A percentile compares a stretch with the other conserved stretches of the same genome.
Conservation (phyloP, 1,284 basidiomycete genomes). For the Ganoderma sinense region DNA sequence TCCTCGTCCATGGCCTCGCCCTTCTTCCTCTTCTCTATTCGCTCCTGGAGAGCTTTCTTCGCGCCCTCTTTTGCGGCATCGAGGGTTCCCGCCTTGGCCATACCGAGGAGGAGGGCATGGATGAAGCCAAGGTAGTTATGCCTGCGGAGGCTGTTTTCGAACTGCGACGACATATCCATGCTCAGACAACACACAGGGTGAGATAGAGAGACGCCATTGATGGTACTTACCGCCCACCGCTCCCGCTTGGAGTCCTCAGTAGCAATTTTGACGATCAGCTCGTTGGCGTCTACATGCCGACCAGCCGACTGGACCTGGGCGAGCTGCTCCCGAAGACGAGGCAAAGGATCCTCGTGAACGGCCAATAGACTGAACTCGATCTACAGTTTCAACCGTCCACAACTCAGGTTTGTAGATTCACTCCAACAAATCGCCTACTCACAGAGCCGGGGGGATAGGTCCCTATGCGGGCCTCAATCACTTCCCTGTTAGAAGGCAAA, state of each 20-base stretch:
- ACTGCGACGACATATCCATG: slow-evolving; percentile 49
- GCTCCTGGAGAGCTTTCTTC: slow-evolving; percentile 58
- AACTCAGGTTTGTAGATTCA: not conserved
- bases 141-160: slow-evolving; percentile 82
- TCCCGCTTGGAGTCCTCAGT: slow-evolving; percentile 82
- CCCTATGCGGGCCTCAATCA: slow-evolving; percentile 84
- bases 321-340: slow-evolving; percentile 67
- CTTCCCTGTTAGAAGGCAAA: slow-evolving; percentile 58
- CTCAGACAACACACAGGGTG: not conserved
- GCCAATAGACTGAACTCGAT: slow-evolving; percentile 93
- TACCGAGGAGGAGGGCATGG: slow-evolving; percentile 70
- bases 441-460: slow-evolving; percentile 89
- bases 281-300: slow-evolving; percentile 53
- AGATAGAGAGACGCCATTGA: slow-evolving; percentile 38
- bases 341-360: slow-evolving; percentile 81
- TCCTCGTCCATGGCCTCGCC: slow-evolving; percentile 65
- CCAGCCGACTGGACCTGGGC: slow-evolving; percentile 52
- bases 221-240: slow-evolving; percentile 80
- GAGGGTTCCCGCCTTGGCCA: slow-evolving; percentile 71
- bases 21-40: slow-evolving; percentile 56
- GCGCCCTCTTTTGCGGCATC: slow-evolving; percentile 55
- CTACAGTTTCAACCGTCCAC: slow-evolving; percentile 45
- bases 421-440: slow-evolving; percentile 40
- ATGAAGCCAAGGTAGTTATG: slow-evolving; percentile 87
- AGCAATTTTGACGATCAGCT: slow-evolving; percentile 68